A percentile compares a stretch with the other conserved stretches of the same genome.
phyloP scores from a whole-genome alignment of 2,329 filamentous ascomycete species.

The Arthrobotrys sinensis region DNA sequence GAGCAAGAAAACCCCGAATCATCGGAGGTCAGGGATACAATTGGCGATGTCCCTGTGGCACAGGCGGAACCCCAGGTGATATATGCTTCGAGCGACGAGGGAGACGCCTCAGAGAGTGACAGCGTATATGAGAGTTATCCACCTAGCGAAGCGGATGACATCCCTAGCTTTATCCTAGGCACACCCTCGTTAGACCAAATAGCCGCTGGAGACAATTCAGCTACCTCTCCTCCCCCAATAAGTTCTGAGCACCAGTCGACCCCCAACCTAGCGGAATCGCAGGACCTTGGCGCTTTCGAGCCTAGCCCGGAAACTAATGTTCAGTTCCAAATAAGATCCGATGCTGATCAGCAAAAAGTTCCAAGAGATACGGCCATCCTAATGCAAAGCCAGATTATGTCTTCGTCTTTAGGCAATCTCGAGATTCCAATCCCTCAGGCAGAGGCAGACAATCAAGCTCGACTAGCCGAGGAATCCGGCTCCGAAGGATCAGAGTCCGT shows the following conservation, averaged over 20 bases:
- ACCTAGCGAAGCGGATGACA: conserved; percentile 47
- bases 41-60: background rate
- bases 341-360: conserved; percentile 64
- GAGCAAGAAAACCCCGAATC: background rate
- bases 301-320: background rate
- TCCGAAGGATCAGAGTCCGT: conserved; percentile 69
- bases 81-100: conserved; percentile 33
- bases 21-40: background rate
- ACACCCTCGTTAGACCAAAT: background rate
- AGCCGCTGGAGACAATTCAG: background rate
- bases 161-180: conserved; percentile 23
- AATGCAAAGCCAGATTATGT: conserved; percentile 23
- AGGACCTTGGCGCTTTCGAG: background rate
- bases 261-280: background rate
- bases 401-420: conserved; percentile 57
- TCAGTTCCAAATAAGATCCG: background rate
- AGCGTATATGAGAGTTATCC: conserved; percentile 58
- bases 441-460: conserved; percentile 38
- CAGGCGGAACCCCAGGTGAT: conserved; percentile 29
- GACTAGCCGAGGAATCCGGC: conserved; percentile 64
- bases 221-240: background rate
- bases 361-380: conserved; percentile 36
- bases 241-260: background rate
- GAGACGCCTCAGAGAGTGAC: conserved; percentile 23
- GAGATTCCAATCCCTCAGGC: conserved; percentile 41